phyloP scores from a whole-genome alignment of 371 early-diverging fungal genomes.

The Phascolomyces articulosus region DNA sequence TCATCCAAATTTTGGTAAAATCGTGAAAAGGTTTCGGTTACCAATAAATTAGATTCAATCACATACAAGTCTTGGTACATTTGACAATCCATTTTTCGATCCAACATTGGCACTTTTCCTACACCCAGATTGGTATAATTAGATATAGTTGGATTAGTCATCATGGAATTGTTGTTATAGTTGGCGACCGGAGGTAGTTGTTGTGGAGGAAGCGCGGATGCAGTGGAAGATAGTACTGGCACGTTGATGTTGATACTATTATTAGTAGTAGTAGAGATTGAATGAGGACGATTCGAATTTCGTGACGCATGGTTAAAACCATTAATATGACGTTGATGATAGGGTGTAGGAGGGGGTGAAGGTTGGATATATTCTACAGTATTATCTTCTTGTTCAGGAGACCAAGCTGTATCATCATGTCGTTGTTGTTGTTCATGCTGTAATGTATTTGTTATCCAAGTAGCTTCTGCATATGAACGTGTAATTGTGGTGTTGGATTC shows the following conservation, averaged over 20 bases:
- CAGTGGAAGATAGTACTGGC: too few species aligned
- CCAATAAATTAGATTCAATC: constrained; percentile 2
- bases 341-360: not conserved
- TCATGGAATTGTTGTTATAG: too few species aligned
- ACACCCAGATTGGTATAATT: not conserved
- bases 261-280: too few species aligned
- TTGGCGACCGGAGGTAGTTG: too few species aligned
- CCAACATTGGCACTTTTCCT: not conserved
- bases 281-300: too few species aligned
- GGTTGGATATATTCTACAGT: not conserved
- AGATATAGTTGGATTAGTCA: too few species aligned
- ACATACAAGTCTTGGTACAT: constrained; percentile 9
- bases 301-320: too few species aligned
- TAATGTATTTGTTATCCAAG: not conserved
- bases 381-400: constrained; percentile 13
- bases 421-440: not conserved
- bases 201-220: too few species aligned
- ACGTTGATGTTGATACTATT: too few species aligned
- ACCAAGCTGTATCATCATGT: constrained; percentile 6
- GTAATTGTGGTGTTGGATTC: too few species aligned
- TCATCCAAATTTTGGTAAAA: constrained; percentile 18
- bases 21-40: not conserved
- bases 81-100: not conserved
- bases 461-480: constrained; percentile 14
- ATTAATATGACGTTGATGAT: not conserved